Percentiles rank a stretch among this genome's conserved stretches.
These are phyloP conservation scores for Hortiboletus flavorubellus DNA, from an alignment of 768 basidiomycete species.

Conservation along the genomic window DNA sequence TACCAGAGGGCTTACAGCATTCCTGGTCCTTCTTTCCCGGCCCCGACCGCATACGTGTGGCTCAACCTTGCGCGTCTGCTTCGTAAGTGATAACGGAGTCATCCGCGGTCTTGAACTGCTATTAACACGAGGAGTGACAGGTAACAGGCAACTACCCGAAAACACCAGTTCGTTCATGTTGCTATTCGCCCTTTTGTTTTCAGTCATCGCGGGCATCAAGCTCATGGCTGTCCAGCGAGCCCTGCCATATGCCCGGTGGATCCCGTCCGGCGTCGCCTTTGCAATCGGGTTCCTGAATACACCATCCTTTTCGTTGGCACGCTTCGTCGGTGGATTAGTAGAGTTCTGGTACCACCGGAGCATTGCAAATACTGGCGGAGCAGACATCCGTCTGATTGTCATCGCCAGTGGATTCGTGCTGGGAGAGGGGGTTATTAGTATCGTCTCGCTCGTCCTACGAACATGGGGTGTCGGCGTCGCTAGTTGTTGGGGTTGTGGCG, in stretches of 20 bases:
- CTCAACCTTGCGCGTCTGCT: slow-evolving; percentile 70
- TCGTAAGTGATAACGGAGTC: slow-evolving; percentile 43
- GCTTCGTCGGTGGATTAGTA: slow-evolving; percentile 81
- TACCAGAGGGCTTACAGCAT: slow-evolving; percentile 87
- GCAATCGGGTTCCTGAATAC: slow-evolving; percentile 96
- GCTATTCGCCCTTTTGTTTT: slow-evolving; percentile 70
- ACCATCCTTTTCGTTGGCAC: slow-evolving; percentile 89
- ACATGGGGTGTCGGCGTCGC: slow-evolving; percentile 69
- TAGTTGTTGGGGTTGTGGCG: slow-evolving; percentile 87
- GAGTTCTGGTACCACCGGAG: slow-evolving; percentile 67
- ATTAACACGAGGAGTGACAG: slow-evolving; percentile 36
- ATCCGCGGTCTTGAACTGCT: background rate
- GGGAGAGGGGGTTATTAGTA: slow-evolving; percentile 89
- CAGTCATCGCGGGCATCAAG: slow-evolving; percentile 63
- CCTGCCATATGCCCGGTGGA: slow-evolving; percentile 63
- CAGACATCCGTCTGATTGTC: slow-evolving; percentile 75
- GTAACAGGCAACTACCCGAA: slow-evolving; percentile 78
- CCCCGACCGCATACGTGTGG: slow-evolving; percentile 96
- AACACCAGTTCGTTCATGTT: slow-evolving; percentile 78
- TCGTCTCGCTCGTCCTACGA: slow-evolving; percentile 71
- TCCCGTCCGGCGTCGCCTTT: slow-evolving; percentile 92
- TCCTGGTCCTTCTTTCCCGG: slow-evolving; percentile 93
- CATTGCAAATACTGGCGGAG: slow-evolving; percentile 44
- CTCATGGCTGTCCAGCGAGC: slow-evolving; percentile 49
- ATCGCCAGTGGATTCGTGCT: slow-evolving; percentile 94